These are phyloP conservation scores for Eucalyptus rudis DNA, from an alignment of 345 rosid species.

Conservation along the genomic window DNA sequence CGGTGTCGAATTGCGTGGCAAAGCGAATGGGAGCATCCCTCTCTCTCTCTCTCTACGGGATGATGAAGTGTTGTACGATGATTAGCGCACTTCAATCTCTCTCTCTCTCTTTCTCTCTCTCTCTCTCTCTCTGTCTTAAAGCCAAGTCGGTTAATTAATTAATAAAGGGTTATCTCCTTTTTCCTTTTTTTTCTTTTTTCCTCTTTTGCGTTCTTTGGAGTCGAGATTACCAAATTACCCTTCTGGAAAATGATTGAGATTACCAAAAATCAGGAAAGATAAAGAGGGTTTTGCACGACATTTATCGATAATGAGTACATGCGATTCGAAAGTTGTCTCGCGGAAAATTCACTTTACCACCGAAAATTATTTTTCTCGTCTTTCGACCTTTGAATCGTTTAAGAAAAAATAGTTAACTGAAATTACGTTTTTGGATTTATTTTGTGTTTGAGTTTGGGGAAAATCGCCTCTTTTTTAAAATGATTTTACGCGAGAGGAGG, in stretches of 20 bases:
- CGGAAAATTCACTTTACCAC: background rate
- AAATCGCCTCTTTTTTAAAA: background rate
- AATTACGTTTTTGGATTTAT: background rate
- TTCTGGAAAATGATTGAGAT: background rate
- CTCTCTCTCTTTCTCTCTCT: background rate
- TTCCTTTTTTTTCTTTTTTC: background rate
- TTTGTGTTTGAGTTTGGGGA: background rate
- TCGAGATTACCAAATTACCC: background rate
- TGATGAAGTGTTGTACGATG: background rate
- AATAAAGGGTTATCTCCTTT: background rate
- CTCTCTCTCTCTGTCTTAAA: background rate
- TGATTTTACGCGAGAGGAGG: background rate
- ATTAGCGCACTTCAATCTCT: background rate
- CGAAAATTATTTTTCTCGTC: background rate
- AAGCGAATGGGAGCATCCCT: too few relatives aligned
- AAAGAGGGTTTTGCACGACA: background rate
- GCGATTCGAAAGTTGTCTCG: background rate
- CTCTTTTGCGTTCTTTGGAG: background rate
- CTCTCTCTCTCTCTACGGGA: too few relatives aligned
- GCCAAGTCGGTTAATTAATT: background rate
- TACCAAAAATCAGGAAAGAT: too few relatives aligned
- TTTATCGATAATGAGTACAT: background rate
- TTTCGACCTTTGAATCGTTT: background rate
- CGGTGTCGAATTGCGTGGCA: background rate
- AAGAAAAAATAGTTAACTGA: background rate